Conservation (phyloP, 495 filamentous ascomycete genomes). For the Neurospora hispaniola region DNA sequence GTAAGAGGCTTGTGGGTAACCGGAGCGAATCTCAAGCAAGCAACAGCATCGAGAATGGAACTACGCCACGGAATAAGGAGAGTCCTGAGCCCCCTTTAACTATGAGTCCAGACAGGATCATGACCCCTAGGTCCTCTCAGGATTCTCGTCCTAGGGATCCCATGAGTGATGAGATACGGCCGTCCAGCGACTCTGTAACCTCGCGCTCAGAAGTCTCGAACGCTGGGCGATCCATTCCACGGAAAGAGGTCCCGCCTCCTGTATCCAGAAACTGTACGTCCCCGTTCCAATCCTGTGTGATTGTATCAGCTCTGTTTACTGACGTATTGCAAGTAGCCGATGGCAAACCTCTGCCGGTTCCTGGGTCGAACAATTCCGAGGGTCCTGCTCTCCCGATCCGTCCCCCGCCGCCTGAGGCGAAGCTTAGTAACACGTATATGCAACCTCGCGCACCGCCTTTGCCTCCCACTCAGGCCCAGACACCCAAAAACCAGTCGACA, state of each 20-base stretch:
- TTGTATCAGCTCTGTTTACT: not conserved
- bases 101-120: constrained; percentile 30
- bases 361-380: constrained; percentile 8
- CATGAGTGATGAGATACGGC: constrained; percentile 22
- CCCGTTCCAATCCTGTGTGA: not conserved
- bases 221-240: constrained; percentile 28
- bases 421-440: constrained; percentile 48
- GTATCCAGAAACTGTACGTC: constrained; percentile 25
- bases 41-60: constrained; percentile 19
- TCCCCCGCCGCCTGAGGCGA: constrained; percentile 28
- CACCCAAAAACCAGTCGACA: constrained; percentile 46
- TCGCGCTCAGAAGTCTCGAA: constrained; percentile 16
- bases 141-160: constrained; percentile 39
- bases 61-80: constrained; percentile 22
- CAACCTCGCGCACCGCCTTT: constrained; percentile 50
- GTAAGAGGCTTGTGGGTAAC: constrained; percentile 49
- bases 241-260: constrained; percentile 37
- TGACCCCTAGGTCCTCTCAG: constrained; percentile 38
- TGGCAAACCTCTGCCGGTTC: constrained; percentile 25
- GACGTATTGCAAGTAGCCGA: constrained; percentile 20
- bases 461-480: constrained; percentile 42
- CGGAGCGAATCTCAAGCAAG: constrained; percentile 52
- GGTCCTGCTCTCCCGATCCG: constrained; percentile 12
- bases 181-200: constrained; percentile 29
- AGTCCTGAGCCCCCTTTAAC: constrained; percentile 8